Conservation (phyloP, 495 filamentous ascomycete genomes). For the Lentithecium fluviatile region DNA sequence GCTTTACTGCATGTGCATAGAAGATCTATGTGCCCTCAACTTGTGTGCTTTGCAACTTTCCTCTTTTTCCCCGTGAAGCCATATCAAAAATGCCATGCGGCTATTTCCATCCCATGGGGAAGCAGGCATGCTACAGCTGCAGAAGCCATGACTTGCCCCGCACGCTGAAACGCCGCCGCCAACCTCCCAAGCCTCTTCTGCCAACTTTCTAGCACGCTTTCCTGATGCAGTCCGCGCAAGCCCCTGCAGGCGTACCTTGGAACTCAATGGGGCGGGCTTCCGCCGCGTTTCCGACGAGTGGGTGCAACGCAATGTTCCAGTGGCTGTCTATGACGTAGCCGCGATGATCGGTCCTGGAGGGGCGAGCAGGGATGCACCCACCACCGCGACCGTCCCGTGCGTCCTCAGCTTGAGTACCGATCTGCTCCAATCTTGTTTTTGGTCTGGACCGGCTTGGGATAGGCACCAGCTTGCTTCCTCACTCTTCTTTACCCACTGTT, state of each 20-base stretch:
- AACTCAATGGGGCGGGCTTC: neutral
- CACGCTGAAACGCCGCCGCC: neutral
- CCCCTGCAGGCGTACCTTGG: neutral
- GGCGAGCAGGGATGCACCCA: conserved; percentile 4
- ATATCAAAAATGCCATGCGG: too few relatives aligned
- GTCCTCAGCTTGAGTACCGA: neutral
- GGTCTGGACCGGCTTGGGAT: conserved; percentile 1
- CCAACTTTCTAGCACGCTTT: conserved; percentile 9
- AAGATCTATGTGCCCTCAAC: conserved; percentile 13
- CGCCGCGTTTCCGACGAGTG: too few relatives aligned
- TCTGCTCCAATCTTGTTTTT: conserved; percentile 34
- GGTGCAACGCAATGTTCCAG: too few relatives aligned
- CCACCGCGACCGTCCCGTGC: neutral
- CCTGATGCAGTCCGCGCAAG: neutral
- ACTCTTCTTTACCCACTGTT: neutral
- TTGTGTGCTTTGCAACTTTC: too few relatives aligned
- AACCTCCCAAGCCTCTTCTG: conserved; percentile 14
- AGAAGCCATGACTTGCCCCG: neutral
- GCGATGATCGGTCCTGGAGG: conserved; percentile 5
- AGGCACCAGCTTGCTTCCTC: neutral
- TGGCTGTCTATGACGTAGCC: too few relatives aligned
- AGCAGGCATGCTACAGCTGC: neutral
- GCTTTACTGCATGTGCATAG: conserved; percentile 13
- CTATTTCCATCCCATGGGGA: too few relatives aligned
- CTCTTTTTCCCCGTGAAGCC: too few relatives aligned